Percentiles rank a stretch among this genome's conserved stretches.
These are phyloP conservation scores for Cyclocybe aegerita DNA, from an alignment of 768 basidiomycete species.

Conservation along the genomic window DNA sequence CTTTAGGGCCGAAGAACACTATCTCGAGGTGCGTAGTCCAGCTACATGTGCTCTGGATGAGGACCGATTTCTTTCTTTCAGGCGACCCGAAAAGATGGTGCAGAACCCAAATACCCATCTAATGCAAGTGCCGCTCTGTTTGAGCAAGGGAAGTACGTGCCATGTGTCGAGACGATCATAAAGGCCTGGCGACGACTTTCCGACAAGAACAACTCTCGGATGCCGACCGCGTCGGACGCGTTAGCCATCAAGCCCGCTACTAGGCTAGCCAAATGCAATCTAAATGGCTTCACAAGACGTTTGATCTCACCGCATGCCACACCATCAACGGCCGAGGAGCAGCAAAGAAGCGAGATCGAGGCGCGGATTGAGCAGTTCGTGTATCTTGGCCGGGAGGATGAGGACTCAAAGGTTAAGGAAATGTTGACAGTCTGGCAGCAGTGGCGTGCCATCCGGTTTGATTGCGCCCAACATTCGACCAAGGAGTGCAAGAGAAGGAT, in stretches of 20 bases:
- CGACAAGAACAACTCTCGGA: neutral
- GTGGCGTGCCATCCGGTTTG: neutral
- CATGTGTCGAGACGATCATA: neutral
- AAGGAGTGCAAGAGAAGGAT: conserved; percentile 8
- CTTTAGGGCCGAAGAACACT: too few relatives aligned
- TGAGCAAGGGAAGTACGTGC: conserved; percentile 5
- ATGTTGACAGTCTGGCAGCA: neutral
- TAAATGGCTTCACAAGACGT: neutral
- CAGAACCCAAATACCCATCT: conserved; percentile 6
- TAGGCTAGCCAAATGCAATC: conserved; percentile 2
- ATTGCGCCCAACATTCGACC: conserved; percentile 8
- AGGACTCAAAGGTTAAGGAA: too few relatives aligned
- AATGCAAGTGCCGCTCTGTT: conserved; percentile 7
- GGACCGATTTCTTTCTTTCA: neutral
- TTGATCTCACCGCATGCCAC: too few relatives aligned
- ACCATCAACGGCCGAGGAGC: too few relatives aligned
- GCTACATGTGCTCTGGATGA: neutral
- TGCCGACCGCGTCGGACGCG: neutral
- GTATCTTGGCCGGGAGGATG: too few relatives aligned
- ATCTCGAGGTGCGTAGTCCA: too few relatives aligned
- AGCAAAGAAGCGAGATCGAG: too few relatives aligned
- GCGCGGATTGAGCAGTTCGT: too few relatives aligned
- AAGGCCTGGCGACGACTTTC: too few relatives aligned
- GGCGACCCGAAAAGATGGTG: neutral
- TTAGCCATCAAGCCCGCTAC: conserved; percentile 3